phyloP scores from a whole-genome alignment of 495 filamentous ascomycete genomes.

The Aspergillus egyptiacus region DNA sequence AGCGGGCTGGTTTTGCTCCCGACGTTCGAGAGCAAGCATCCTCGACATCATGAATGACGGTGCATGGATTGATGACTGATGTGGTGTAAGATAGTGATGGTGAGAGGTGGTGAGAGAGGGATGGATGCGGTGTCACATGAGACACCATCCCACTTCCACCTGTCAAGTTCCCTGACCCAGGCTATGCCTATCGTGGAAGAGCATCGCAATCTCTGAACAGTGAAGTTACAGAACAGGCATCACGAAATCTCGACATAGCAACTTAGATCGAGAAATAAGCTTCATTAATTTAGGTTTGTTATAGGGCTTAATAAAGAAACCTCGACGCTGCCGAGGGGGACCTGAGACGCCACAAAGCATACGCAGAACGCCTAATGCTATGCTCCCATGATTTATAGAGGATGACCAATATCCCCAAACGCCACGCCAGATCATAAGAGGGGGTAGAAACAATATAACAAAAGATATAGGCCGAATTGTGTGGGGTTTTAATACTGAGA shows the following conservation, averaged over 20 bases:
- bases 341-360: neutral
- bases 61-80: too few relatives aligned
- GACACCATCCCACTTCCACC: neutral
- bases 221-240: neutral
- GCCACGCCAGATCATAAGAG: constrained; percentile 6
- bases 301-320: neutral
- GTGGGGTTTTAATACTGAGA: neutral
- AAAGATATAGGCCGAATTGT: neutral
- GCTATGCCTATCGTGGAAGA: constrained; percentile 2
- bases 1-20: too few relatives aligned
- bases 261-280: neutral
- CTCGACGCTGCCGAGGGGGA: neutral
- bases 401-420: constrained; percentile 3
- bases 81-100: too few relatives aligned
- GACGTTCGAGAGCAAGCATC: too few relatives aligned
- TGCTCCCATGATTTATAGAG: constrained; percentile 8
- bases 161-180: too few relatives aligned
- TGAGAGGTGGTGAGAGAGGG: neutral
- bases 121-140: neutral
- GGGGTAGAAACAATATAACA: neutral
- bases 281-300: neutral
- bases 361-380: constrained; percentile 16
- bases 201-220: neutral
- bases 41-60: too few relatives aligned
- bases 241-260: neutral